phyloP scores from a whole-genome alignment of 2,329 filamentous ascomycete genomes.

The Fusarium sp. region DNA sequence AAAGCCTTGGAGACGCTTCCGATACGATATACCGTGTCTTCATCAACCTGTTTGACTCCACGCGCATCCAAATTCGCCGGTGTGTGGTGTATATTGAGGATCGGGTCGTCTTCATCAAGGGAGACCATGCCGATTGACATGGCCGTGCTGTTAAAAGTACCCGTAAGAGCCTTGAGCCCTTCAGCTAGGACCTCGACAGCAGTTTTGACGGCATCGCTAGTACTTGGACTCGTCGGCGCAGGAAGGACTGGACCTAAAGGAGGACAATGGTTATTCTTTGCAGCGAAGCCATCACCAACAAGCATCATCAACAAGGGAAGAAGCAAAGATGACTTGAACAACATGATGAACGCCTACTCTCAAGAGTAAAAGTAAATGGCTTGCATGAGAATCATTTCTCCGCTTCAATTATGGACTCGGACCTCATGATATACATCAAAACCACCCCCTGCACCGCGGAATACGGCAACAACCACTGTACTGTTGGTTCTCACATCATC shows the following conservation, averaged over 20 bases:
- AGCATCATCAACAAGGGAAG: not conserved
- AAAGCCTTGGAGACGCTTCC: slow-evolving; percentile 12
- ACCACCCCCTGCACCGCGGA: not conserved
- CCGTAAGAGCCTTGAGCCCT: not conserved
- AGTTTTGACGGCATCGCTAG: not conserved
- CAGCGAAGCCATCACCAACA: slow-evolving; percentile 3
- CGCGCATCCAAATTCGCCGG: slow-evolving; percentile 4
- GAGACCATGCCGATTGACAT: slow-evolving; percentile 6
- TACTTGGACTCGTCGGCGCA: not conserved
- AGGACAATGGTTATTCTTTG: slow-evolving; percentile 19
- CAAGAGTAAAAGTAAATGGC: not conserved
- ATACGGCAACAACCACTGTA: not conserved
- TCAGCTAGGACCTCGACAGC: not conserved
- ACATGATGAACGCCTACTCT: not conserved
- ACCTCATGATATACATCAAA: not conserved
- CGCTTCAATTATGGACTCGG: not conserved
- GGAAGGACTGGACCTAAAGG: slow-evolving; percentile 13
- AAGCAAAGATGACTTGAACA: not conserved
- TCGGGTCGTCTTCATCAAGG: not conserved
- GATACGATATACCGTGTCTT: slow-evolving; percentile 9
- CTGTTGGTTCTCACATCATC: not conserved
- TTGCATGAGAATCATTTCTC: not conserved
- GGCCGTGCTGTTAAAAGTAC: not conserved
- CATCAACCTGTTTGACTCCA: slow-evolving; percentile 1
- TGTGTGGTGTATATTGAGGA: slow-evolving; percentile 6